Base-by-base conservation (phyloP, 2,329 filamentous ascomycete species). In the Fusarium clavum region DNA sequence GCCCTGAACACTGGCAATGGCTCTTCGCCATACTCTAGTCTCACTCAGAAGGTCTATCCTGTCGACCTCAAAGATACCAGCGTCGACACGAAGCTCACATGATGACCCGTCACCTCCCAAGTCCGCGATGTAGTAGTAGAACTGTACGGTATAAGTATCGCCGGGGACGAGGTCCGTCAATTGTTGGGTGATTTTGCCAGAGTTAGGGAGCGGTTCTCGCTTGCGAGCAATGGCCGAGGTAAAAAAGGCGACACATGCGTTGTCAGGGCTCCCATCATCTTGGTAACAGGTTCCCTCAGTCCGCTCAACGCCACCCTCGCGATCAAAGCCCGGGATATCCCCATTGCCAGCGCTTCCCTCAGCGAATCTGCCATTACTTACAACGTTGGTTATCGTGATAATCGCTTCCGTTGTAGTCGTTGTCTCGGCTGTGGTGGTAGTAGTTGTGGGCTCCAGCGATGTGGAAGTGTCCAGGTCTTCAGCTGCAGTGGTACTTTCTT, bases 141-240 rank as follows among this genome's bases (percentile, higher is more conserved):
- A 69, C 8, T 69, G 66, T 1, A 69, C 45, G 5, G 66, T 69
- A 18, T 69, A 69, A 8, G 64, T 2, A 40, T 20, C 14, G 18
- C 2, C 1, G 11, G 27, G 27, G 27, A 5, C 6, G 6, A 29
- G 27, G 27, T 11, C 27, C 27, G 11, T 29, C 11, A 29, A 29
- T 29, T 29, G 27, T 29, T 29, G 27, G 5, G 27, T 29, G 11
- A 29, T 20, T 20, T 20, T 20, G 20, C 20, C 20, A 20, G 20
- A 20, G 20, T 20, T 20, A 20, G 20, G 20, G 20, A 20, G 20
- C 20, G 20, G 20, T 20, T 20, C 20, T 20, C 20, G 20, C 20
- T 20, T 20, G 20, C 20, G 20, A 20, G 20, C 20, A 20, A 20
- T 20, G 20, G 20, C 20, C 20, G 20, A 20, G 20, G 20, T 20